A percentile compares a stretch with the other conserved stretches of the same genome.
Evolutionary conservation across 108 stramenopile genomes (phyloP).

Genomic region (Cylindrotheca fusiformis): DNA sequence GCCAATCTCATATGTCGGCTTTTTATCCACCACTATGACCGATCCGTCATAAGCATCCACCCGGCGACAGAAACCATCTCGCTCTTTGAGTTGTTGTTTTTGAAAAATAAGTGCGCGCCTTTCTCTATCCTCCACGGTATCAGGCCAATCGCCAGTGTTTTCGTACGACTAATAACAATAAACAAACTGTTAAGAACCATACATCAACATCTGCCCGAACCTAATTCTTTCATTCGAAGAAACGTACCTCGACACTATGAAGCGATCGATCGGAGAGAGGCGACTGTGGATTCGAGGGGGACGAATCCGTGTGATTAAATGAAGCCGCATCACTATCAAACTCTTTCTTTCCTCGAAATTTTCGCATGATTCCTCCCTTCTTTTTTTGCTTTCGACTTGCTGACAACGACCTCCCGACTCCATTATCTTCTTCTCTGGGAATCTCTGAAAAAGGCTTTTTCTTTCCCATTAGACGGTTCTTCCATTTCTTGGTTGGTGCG

Average conservation of each 20-base stretch:
- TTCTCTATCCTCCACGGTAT: conserved; percentile 6
- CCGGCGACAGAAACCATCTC: conserved; percentile 73
- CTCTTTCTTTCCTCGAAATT: neutral
- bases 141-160: neutral
- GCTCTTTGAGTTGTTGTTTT: conserved; percentile 49
- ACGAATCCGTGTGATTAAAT: conserved; percentile 7
- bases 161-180: no score
- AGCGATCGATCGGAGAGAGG: conserved; percentile 20
- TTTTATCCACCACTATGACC: conserved; percentile 64
- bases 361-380: conserved; percentile 1
- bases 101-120: conserved; percentile 20
- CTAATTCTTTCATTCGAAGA: neutral
- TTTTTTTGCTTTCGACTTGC: conserved; percentile 4
- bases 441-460: neutral
- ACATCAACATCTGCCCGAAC: no score
- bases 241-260: conserved; percentile 25
- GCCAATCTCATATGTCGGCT: conserved; percentile 76
- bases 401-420: neutral
- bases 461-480: neutral
- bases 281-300: conserved; percentile 15
- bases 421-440: conserved; percentile 5
- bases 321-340: neutral
- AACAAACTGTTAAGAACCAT: no score
- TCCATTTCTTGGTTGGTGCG: conserved; percentile 2
- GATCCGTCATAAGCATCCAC: conserved; percentile 82